Evolutionary conservation across 2,329 filamentous ascomycete species (phyloP).

Genomic region (Neofusicoccum kwambonambiense): DNA sequence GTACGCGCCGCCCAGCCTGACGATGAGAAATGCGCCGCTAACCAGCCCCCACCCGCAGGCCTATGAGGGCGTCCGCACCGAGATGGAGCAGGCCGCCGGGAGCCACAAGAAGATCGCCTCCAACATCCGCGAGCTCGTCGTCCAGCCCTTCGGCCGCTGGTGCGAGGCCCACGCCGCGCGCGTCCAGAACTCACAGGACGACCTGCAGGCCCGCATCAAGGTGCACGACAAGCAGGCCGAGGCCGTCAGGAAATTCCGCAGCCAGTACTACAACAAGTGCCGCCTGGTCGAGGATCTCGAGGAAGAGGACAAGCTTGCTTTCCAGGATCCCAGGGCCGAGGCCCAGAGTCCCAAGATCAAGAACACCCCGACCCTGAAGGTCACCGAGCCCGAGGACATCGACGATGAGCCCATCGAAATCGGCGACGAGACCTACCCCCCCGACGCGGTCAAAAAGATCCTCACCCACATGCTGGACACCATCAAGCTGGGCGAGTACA

Average conservation of each 20-base stretch:
- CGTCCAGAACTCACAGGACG: slow-evolving; percentile 91
- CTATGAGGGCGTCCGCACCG: slow-evolving; percentile 86
- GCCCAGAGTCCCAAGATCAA: slow-evolving; percentile 51
- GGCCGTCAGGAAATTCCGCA: slow-evolving; percentile 85
- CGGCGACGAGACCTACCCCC: slow-evolving; percentile 81
- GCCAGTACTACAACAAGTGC: slow-evolving; percentile 98
- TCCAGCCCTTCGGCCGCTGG: slow-evolving; percentile 92
- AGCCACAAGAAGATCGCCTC: slow-evolving; percentile 95
- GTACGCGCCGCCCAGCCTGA: slow-evolving; percentile 48
- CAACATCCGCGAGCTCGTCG: slow-evolving; percentile 92
- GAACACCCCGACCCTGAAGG: slow-evolving; percentile 80
- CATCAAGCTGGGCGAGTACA: slow-evolving; percentile 85
- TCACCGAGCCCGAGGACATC: slow-evolving; percentile 65
- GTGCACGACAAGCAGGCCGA: slow-evolving; percentile 91
- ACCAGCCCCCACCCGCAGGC: slow-evolving; percentile 58
- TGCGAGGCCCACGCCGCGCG: slow-evolving; percentile 91
- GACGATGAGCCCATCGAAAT: slow-evolving; percentile 86
- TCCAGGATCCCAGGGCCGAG: slow-evolving; percentile 73
- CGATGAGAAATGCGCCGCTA: slow-evolving; percentile 20
- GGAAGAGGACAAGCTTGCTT: slow-evolving; percentile 97
- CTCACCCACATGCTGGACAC: slow-evolving; percentile 80
- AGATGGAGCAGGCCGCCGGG: slow-evolving; percentile 87
- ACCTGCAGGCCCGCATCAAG: slow-evolving; percentile 87
- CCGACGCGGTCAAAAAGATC: slow-evolving; percentile 88
- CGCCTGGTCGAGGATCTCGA: slow-evolving; percentile 93